Percentiles rank a stretch among this genome's conserved stretches.
These are phyloP conservation scores for Bassia scoparia DNA, from an alignment of 148 eudicot species.

Conservation along the genomic window DNA sequence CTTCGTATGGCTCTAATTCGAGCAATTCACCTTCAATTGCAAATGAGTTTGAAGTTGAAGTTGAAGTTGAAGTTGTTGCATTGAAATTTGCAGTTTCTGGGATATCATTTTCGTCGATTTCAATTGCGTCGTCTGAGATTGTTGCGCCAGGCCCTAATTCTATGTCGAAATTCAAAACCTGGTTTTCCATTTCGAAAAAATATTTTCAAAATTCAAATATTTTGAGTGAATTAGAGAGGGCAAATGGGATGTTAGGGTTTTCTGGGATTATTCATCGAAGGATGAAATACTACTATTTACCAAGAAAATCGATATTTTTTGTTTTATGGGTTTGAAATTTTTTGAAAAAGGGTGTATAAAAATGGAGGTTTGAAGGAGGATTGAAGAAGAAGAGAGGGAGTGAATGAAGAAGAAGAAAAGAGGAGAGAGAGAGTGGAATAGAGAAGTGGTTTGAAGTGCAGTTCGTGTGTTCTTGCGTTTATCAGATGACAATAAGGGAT, in stretches of 20 bases:
- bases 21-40: conserved; percentile 26
- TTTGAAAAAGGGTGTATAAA: neutral
- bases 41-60: no score
- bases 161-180: conserved; percentile 33
- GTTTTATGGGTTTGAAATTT: neutral
- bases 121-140: conserved; percentile 31
- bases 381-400: neutral
- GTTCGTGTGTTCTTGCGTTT: conserved; percentile 8
- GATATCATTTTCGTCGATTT: conserved; percentile 25
- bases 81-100: neutral
- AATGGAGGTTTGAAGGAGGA: neutral
- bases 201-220: no score
- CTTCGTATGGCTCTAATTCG: conserved; percentile 48
- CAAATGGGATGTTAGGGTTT: conserved; percentile 16
- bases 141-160: conserved; percentile 26
- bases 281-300: no score
- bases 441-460: neutral
- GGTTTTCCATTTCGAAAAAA: conserved; percentile 31
- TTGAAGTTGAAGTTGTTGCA: conserved; percentile 9
- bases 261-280: conserved; percentile 4
- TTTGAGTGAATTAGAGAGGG: neutral
- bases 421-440: neutral
- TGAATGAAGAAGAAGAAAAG: neutral
- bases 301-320: neutral
- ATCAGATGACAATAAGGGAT: neutral